Conservation (phyloP, 257 asterid genomes). For the Solanum lignicaule region DNA sequence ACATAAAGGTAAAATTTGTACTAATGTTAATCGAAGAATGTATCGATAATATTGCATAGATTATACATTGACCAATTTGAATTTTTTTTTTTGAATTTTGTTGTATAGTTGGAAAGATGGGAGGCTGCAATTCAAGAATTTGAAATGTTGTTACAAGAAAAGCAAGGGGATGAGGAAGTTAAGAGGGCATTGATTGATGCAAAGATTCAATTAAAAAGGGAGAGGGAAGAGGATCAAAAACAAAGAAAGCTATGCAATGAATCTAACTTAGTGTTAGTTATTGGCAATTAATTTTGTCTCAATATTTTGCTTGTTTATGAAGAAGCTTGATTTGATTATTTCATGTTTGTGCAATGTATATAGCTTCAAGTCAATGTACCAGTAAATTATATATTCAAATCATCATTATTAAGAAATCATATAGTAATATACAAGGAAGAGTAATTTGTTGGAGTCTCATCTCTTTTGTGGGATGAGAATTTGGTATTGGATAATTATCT, state of each 20-base stretch:
- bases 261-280: neutral
- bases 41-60: neutral
- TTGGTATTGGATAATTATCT: neutral
- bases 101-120: slow-evolving; percentile 49
- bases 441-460: neutral
- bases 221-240: slow-evolving; percentile 2
- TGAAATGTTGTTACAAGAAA: slow-evolving; percentile 43
- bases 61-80: neutral
- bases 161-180: slow-evolving; percentile 34
- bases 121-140: slow-evolving; percentile 54
- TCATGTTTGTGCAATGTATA: neutral
- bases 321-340: neutral
- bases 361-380: neutral
- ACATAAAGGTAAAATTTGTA: slow-evolving; percentile 25
- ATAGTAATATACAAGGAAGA: neutral
- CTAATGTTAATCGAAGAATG: neutral
- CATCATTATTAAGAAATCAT: neutral
- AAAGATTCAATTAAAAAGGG: slow-evolving; percentile 23
- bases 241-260: neutral
- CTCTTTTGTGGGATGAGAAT: neutral
- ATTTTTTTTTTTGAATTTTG: neutral
- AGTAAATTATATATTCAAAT: neutral
- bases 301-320: neutral
- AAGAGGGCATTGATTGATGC: slow-evolving; percentile 21
- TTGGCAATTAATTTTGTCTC: neutral